Percentiles rank a stretch among this genome's conserved stretches.
These are phyloP conservation scores for Pythium aphanidermatum DNA, from an alignment of 352 stramenopile genomes.

Conservation along the genomic window DNA sequence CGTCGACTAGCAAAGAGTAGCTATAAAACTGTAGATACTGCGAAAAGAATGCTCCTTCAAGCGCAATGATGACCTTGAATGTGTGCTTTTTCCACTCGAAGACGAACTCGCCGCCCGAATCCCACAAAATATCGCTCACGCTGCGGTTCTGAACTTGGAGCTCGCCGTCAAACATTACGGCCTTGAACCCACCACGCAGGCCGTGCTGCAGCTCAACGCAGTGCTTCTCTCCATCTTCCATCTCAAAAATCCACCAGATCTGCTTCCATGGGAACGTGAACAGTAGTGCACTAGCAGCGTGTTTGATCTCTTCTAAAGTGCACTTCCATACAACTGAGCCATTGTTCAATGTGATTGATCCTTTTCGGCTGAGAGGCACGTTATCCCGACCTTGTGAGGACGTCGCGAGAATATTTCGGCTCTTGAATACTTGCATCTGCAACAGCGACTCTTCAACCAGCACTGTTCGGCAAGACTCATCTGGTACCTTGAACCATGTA, in stretches of 20 bases:
- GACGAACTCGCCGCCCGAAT: slow-evolving; percentile 65
- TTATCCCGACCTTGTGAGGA: slow-evolving; percentile 67
- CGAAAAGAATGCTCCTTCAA: slow-evolving; percentile 83
- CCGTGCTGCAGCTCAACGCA: slow-evolving; percentile 75
- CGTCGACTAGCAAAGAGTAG: slow-evolving; percentile 74
- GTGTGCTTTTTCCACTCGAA: slow-evolving; percentile 61
- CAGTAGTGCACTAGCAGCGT: slow-evolving; percentile 61
- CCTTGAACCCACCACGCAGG: slow-evolving; percentile 65
- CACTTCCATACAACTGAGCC: slow-evolving; percentile 51
- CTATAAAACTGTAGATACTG: slow-evolving; percentile 81
- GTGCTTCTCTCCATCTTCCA: slow-evolving; percentile 48
- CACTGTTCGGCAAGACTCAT: slow-evolving; percentile 56
- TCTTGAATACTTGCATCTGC: slow-evolving; percentile 69
- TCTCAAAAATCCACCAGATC: slow-evolving; percentile 77
- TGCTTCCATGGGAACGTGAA: slow-evolving; percentile 87
- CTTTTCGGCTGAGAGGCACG: slow-evolving; percentile 56
- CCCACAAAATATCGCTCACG: slow-evolving; percentile 72
- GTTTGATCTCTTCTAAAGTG: slow-evolving; percentile 80
- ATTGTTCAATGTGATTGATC: slow-evolving; percentile 38
- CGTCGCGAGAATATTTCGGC: slow-evolving; percentile 58
- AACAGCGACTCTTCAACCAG: slow-evolving; percentile 65
- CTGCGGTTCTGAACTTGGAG: slow-evolving; percentile 57
- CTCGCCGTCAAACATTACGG: slow-evolving; percentile 66
- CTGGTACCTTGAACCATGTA: slow-evolving; percentile 80
- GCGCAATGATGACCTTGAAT: slow-evolving; percentile 69